These are phyloP conservation scores for Neurospora sp. DNA, from an alignment of 495 filamentous ascomycete species.

Conservation along the genomic window DNA sequence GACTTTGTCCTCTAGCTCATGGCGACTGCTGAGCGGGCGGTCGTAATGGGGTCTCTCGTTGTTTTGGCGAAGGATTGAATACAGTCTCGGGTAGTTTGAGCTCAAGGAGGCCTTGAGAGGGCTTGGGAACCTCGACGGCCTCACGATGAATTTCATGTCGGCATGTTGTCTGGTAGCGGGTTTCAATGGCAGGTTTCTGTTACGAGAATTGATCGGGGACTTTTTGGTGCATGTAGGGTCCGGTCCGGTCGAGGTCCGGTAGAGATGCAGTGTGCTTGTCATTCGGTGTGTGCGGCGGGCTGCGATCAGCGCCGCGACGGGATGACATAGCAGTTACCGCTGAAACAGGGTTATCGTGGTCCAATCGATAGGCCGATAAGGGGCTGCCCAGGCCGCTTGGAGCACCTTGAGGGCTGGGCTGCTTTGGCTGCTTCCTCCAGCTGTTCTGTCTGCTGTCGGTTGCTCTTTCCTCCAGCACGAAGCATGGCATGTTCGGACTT, in stretches of 20 bases:
- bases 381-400: background rate
- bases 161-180: conserved; percentile 23
- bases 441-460: background rate
- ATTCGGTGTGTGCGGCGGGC: background rate
- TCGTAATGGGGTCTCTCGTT: background rate
- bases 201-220: background rate
- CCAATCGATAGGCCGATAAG: background rate
- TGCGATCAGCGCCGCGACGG: background rate
- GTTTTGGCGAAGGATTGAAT: background rate
- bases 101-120: conserved; percentile 18
- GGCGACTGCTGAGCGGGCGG: background rate
- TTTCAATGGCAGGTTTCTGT: background rate
- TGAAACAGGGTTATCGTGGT: background rate
- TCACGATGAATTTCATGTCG: conserved; percentile 32
- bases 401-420: background rate
- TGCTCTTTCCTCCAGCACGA: background rate
- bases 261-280: background rate
- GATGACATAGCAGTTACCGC: background rate
- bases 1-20: conserved; percentile 55
- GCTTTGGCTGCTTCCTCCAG: background rate
- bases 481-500: background rate
- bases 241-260: background rate
- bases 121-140: conserved; percentile 28
- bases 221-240: background rate
- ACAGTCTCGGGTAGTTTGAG: background rate